Evolutionary conservation across 192 early-diverging fungal species (phyloP), one percentile per base, ranked within the genome.

Genomic region (Coemansia sp.): DNA sequence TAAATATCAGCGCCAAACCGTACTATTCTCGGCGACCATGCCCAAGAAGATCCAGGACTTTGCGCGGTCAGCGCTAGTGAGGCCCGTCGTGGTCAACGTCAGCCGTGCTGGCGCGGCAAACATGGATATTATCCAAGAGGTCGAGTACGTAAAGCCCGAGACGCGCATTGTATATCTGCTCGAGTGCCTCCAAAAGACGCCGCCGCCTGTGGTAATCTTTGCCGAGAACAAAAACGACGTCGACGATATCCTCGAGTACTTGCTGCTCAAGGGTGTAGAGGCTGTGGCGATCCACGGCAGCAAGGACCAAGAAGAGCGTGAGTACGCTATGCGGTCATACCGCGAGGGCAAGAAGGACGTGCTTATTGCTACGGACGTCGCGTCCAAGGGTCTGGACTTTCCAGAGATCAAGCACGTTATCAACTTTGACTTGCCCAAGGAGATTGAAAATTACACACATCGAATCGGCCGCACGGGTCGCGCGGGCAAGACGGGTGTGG

Each of bases 191-290:
- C 96, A 98, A 80, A 99, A 99, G 74, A 98, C 96, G 3, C 89
- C 96, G 54, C 97, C 97, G 10, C 97, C 97, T 6, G 93, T 97
- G 0, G 81, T 99, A 31, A 92, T 99, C 38, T 99, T 99, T 89
- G 95, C 96, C 12, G 97, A 99, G 68, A 99, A 98, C 84, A 97
- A 99, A 63, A 94, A 97, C 82, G 97, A 99, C 78, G 97, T 99
- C 8, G 97, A 99, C 70, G 97, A 99, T 77, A 98, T 99, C 46
- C 94, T 97, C 66, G 96, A 99, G 76, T 99, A 97, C 67, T 76
- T 99, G 29, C 85, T 99, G 62, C 73, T 97, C 34, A 99, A 98
- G 71, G 95, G 95, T 22, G 95, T 99, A 7, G 95, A 97, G 69
- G 90, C 93, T 0, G 96, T 95, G 5, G 93, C 94, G 1, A 97